phyloP scores from a whole-genome alignment of 805 yeast species.

The Starmerella sirachaensis region DNA sequence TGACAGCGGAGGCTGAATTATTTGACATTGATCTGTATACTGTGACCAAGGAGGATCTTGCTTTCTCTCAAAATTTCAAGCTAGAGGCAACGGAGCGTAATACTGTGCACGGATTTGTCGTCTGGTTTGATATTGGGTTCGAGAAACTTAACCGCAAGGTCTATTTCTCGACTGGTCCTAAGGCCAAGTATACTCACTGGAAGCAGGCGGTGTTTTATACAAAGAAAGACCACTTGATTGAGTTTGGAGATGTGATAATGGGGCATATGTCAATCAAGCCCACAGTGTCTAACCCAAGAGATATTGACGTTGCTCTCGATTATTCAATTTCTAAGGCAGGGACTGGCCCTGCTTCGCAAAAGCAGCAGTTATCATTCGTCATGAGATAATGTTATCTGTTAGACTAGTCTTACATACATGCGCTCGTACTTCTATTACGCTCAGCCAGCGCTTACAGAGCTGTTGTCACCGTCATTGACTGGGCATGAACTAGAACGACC shows the following conservation, averaged over 20 bases:
- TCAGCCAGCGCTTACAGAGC: conserved; percentile 40
- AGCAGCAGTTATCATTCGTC: conserved; percentile 8
- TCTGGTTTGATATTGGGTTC: conserved; percentile 93
- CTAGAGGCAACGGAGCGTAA: conserved; percentile 69
- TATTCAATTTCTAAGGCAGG: conserved; percentile 26
- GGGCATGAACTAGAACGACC: conserved; percentile 68
- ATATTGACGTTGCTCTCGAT: conserved; percentile 65
- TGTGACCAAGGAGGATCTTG: conserved; percentile 67
- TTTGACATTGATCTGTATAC: conserved; percentile 84
- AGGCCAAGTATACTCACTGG: conserved; percentile 94
- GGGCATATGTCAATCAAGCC: conserved; percentile 71
- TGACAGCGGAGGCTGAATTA: conserved; percentile 58
- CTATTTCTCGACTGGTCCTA: conserved; percentile 86
- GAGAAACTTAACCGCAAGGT: conserved; percentile 38
- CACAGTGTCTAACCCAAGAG: conserved; percentile 69
- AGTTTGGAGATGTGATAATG: conserved; percentile 60
- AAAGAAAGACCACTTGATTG: conserved; percentile 63
- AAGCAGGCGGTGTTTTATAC: conserved; percentile 93
- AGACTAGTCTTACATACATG: background rate
- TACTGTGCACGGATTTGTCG: conserved; percentile 72
- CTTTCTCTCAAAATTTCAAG: conserved; percentile 59
- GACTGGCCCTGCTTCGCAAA: background rate
- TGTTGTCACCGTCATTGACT: conserved; percentile 92
- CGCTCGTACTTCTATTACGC: background rate
- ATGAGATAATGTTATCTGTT: conserved; percentile 6